Conservation (phyloP, 352 stramenopile genomes). For the Phytopythium aichiense region DNA sequence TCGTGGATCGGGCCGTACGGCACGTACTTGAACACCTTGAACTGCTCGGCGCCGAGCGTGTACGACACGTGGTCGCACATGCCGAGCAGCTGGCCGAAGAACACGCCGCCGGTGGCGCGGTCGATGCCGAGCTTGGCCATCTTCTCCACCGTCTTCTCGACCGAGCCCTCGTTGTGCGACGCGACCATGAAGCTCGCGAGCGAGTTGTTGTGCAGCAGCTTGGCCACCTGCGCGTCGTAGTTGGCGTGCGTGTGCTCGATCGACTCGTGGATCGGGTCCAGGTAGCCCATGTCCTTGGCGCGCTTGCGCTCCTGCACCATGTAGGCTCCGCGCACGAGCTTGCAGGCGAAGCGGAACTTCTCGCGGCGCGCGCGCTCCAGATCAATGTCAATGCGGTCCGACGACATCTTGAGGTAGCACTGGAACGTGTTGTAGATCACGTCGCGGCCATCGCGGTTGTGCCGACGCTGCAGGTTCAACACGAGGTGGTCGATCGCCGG, state of each 20-base stretch:
- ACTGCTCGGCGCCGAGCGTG: constrained; percentile 90
- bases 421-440: constrained; percentile 99
- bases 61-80: constrained; percentile 98
- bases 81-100: constrained; percentile 97
- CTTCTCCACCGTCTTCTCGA: constrained; percentile 89
- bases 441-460: constrained; percentile 83
- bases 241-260: constrained; percentile 93
- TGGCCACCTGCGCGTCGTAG: constrained; percentile 91
- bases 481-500: constrained; percentile 95
- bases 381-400: constrained; percentile 88
- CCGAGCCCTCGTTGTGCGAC: constrained; percentile 96
- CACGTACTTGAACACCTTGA: constrained; percentile 97
- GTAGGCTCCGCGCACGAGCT: constrained; percentile 98
- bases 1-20: constrained; percentile 96
- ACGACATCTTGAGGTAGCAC: constrained; percentile 96
- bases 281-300: constrained; percentile 68
- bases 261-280: constrained; percentile 91
- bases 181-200: constrained; percentile 96
- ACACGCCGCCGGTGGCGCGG: constrained; percentile 66
- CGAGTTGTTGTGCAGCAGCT: constrained; percentile 84
- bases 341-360: constrained; percentile 94
- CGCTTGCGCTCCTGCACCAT: constrained; percentile 96
- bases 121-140: constrained; percentile 91
- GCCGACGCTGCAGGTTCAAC: constrained; percentile 82
- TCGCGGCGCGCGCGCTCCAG: constrained; percentile 89